phyloP scores from a whole-genome alignment of 176 grass and related monocot genomes.

The Ananas comosus region DNA sequence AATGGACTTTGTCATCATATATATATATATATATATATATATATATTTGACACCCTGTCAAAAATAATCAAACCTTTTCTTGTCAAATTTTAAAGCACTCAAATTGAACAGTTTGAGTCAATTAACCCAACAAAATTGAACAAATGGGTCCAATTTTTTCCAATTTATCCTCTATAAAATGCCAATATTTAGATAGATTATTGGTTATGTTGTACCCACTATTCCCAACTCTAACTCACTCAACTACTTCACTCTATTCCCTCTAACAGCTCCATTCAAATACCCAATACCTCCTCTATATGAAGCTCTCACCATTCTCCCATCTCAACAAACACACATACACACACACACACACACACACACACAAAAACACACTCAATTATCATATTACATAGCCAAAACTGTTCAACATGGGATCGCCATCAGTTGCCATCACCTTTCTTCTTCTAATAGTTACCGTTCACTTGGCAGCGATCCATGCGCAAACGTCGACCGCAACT shows the following conservation, averaged over 20 bases:
- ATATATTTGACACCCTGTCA: too few species aligned
- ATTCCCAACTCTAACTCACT: constrained; percentile 33
- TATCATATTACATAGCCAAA: constrained; percentile 5
- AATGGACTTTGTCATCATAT: too few species aligned
- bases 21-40: too few species aligned
- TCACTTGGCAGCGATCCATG: constrained; percentile 25
- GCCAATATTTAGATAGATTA: neutral
- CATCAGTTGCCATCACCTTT: constrained; percentile 10
- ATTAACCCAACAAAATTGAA: neutral
- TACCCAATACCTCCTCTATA: neutral
- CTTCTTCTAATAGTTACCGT: constrained; percentile 28
- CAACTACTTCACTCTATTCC: neutral
- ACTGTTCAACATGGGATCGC: constrained; percentile 15
- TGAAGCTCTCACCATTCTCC: neutral
- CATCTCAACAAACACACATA: too few species aligned
- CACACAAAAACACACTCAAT: too few species aligned
- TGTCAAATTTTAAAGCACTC: too few species aligned
- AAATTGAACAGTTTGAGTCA: too few species aligned
- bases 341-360: too few species aligned
- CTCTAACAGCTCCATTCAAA: constrained; percentile 18
- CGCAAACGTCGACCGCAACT: constrained; percentile 35
- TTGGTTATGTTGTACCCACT: constrained; percentile 44
- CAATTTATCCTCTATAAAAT: neutral
- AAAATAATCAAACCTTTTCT: too few species aligned
- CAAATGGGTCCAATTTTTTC: neutral